These are phyloP conservation scores for Penicillium crustosum DNA, from an alignment of 2,329 filamentous ascomycete species.

Conservation along the genomic window DNA sequence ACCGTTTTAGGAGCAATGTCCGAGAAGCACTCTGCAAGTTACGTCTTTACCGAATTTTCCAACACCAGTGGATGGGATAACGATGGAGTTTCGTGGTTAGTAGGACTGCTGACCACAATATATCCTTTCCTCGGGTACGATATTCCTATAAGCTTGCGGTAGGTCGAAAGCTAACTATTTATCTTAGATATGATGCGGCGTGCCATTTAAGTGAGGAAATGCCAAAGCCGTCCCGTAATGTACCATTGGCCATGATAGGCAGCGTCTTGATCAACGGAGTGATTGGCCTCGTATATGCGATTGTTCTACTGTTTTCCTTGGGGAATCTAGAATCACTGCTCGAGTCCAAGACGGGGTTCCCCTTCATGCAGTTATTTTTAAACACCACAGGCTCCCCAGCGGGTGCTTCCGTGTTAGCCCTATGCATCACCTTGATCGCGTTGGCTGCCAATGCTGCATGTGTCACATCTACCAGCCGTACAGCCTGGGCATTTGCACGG, in stretches of 20 bases:
- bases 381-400: slow-evolving; percentile 17
- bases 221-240: slow-evolving; percentile 28
- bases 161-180: not conserved
- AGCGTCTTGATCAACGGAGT: slow-evolving; percentile 46
- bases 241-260: slow-evolving; percentile 37
- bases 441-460: slow-evolving; percentile 22
- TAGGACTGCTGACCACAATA: slow-evolving; percentile 20
- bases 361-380: slow-evolving; percentile 45
- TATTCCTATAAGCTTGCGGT: no score
- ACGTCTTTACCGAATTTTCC: slow-evolving; percentile 21
- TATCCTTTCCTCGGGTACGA: slow-evolving; percentile 23
- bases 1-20: slow-evolving; percentile 19
- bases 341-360: slow-evolving; percentile 44
- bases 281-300: slow-evolving; percentile 46
- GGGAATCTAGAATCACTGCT: slow-evolving; percentile 43
- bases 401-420: slow-evolving; percentile 15
- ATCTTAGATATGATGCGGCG: slow-evolving; percentile 39
- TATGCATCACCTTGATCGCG: slow-evolving; percentile 17
- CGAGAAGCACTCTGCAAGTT: slow-evolving; percentile 15
- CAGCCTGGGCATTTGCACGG: slow-evolving; percentile 53
- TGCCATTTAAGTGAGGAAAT: slow-evolving; percentile 43
- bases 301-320: slow-evolving; percentile 48
- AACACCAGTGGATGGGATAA: slow-evolving; percentile 23
- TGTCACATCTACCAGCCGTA: slow-evolving; percentile 22
- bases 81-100: slow-evolving; percentile 22